Percentiles rank a stretch among this genome's conserved stretches.
Conservation (phyloP, 306 rosid species). For the Quercus suber region DNA sequence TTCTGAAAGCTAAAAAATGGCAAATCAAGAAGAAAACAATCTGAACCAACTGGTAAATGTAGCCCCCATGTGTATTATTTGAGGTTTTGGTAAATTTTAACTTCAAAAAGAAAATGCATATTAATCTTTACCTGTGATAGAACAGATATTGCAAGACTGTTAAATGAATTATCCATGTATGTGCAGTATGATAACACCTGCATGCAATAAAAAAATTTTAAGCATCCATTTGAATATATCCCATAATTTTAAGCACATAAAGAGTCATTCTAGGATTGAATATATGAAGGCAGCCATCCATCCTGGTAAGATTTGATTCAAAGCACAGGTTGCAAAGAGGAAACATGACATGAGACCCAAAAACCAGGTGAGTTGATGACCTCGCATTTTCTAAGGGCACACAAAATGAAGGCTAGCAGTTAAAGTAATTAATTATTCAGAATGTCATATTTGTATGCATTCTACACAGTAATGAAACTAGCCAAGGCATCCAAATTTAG, state of each 20-base stretch:
- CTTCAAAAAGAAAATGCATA: conserved; percentile 6
- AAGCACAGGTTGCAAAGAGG: not conserved
- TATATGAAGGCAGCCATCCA: not conserved
- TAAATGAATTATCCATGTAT: conserved; percentile 75
- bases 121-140: conserved; percentile 66
- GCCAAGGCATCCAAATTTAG: not conserved
- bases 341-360: not conserved
- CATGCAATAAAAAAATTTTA: conserved; percentile 37
- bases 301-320: not conserved
- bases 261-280: not conserved
- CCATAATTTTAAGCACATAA: not conserved
- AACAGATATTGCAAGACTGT: conserved; percentile 66
- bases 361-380: not conserved
- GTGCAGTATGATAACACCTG: conserved; percentile 86
- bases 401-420: not conserved
- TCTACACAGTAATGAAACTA: not conserved
- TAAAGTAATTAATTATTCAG: not conserved
- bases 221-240: conserved; percentile 3
- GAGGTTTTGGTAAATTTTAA: not conserved
- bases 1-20: not conserved
- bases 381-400: not conserved
- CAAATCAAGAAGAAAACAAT: not conserved
- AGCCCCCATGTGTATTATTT: not conserved
- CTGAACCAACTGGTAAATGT: not conserved
- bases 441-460: not conserved